Percentiles rank a stretch among this genome's conserved stretches.
Evolutionary conservation across 495 filamentous ascomycete species (phyloP).

Genomic region (Corynascus novoguineensis): DNA sequence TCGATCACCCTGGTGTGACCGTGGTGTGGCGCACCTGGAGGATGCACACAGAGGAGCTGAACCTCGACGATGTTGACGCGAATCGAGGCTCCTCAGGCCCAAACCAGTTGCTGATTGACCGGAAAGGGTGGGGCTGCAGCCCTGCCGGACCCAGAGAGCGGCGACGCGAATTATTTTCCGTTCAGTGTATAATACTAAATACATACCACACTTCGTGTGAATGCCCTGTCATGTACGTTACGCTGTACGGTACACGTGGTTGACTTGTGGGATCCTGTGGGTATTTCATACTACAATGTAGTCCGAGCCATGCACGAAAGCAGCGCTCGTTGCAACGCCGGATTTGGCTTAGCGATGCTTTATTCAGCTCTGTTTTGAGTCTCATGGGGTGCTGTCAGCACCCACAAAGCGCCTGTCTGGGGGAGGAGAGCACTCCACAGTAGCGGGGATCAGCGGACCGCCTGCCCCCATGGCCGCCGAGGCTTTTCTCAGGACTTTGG

Average conservation of each 20-base stretch:
- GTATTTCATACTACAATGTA: no score
- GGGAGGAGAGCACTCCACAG: conserved; percentile 1
- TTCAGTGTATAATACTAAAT: no score
- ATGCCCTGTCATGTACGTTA: no score
- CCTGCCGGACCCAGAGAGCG: neutral
- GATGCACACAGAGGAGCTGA: conserved; percentile 4
- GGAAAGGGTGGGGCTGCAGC: neutral
- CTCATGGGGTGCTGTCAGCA: conserved; percentile 6
- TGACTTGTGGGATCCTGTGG: no score
- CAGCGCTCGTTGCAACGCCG: neutral
- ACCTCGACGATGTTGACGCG: neutral
- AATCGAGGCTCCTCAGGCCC: neutral
- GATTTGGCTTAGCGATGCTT: conserved; percentile 5
- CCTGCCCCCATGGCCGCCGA: neutral
- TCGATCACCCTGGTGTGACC: neutral
- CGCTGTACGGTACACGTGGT: no score
- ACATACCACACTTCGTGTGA: no score
- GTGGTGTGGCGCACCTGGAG: neutral
- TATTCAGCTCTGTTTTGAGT: conserved; percentile 10
- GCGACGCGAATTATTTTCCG: neutral
- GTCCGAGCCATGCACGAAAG: conserved; percentile 5
- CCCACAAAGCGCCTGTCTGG: neutral
- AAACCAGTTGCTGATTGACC: neutral
- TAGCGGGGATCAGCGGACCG: neutral
- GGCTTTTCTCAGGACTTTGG: neutral